Base-by-base conservation (phyloP, 108 stramenopile genomes). In the Skeletonema grethae region DNA sequence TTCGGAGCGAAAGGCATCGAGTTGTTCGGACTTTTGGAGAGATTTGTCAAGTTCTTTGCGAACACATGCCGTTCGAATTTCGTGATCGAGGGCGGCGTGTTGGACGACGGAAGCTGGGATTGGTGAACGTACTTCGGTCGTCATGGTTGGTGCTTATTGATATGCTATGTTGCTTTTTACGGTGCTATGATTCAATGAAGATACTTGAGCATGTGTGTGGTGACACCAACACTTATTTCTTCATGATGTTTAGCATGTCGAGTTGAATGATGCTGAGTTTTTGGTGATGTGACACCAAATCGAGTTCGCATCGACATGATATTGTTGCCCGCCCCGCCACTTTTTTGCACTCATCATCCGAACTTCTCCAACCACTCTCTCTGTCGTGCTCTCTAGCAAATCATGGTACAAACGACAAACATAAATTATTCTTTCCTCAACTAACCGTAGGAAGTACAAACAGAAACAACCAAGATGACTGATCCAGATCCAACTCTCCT, bases 81-180 rank as follows among this genome's bases (percentile, higher is more conserved):
- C 77, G 43, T 79, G 77, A 22, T 79, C 77, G 12, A 79, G 70
- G 30, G 77, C 77, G 7, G 63, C 70, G 35, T 79, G 70, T 67
- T 79, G 70, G 58, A 79, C 71, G 41, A 61, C 70, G 46, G 46
- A 35, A 16, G 50, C 67, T 16, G 67, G 75, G 57, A 76, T 69
- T 36, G 36, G 36, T 36, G 36, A 36, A 36, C 36, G 36, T 36
- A 10, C 36, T 36, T 36, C 36, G 36, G 46, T 46, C 15, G 6
- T 46, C n/a, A 46, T 46, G 46, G 46, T 46, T 46, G 1, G 16
- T 46, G 46, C 15, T 46, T n/a, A n/a, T n/a, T n/a, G n/a, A n/a
- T n/a, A n/a, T n/a, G n/a, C n/a, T n/a, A n/a, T n/a, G n/a, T n/a
- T n/a, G n/a, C n/a, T n/a, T n/a, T n/a, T n/a, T n/a, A n/a, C n/a